Evolutionary conservation across 495 filamentous ascomycete species (phyloP).

Genomic region (Penicillium lagena): DNA sequence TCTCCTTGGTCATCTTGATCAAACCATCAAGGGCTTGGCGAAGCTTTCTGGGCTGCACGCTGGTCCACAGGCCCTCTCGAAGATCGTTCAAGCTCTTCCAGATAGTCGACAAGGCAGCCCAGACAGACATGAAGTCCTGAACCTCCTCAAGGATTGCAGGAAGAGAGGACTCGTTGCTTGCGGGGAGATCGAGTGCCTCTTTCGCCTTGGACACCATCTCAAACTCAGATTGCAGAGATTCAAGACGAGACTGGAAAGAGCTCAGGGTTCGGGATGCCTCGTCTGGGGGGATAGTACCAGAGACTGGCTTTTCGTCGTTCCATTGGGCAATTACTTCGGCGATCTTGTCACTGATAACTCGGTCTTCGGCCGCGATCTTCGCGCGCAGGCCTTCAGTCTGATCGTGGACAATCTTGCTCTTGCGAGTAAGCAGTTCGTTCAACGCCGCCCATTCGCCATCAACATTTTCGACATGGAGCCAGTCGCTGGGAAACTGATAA

Average conservation of each 20-base stretch:
- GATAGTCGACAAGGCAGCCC: constrained; percentile 88
- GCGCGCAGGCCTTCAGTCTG: constrained; percentile 91
- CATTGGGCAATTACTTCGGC: constrained; percentile 73
- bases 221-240: constrained; percentile 73
- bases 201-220: constrained; percentile 95
- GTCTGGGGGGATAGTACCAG: constrained; percentile 83
- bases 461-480: constrained; percentile 90
- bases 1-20: constrained; percentile 98
- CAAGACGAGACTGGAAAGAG: constrained; percentile 76
- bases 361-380: constrained; percentile 95
- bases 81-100: constrained; percentile 97
- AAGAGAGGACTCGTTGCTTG: constrained; percentile 68
- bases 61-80: constrained; percentile 84
- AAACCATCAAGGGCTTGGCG: constrained; percentile 80
- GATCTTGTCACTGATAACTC: constrained; percentile 81
- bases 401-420: constrained; percentile 89
- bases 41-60: constrained; percentile 86
- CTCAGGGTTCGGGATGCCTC: constrained; percentile 73
- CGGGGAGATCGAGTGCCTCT: constrained; percentile 87
- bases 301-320: constrained; percentile 95
- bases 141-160: constrained; percentile 86
- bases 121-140: constrained; percentile 97
- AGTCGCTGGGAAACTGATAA: constrained; percentile 87
- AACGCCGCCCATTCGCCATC: constrained; percentile 88
- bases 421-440: constrained; percentile 80